Percentiles rank a stretch among this genome's conserved stretches.
Evolutionary conservation across 805 yeast species (phyloP).

Genomic region (Starmerella kuoi): DNA sequence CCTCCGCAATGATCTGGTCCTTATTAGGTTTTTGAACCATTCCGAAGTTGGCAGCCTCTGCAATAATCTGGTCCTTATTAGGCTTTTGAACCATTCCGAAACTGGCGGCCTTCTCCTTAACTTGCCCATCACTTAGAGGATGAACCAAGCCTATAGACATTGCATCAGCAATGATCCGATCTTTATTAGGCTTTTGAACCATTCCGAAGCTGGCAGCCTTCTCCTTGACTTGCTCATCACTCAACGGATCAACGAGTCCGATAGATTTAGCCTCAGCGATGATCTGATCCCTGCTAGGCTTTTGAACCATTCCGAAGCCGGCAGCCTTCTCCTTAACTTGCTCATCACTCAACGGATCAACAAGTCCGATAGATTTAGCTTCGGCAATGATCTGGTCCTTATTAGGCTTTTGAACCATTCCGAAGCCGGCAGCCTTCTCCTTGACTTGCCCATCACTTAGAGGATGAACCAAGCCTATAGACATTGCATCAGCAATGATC

Average conservation of each 20-base stretch:
- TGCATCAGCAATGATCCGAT: slow-evolving; percentile 28
- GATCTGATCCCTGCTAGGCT: background rate
- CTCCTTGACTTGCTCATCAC: slow-evolving; percentile 33
- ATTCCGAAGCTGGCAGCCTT: slow-evolving; percentile 59
- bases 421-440: background rate
- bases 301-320: background rate
- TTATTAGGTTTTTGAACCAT: slow-evolving; percentile 9
- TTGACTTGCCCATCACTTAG: background rate
- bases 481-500: background rate
- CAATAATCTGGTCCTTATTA: slow-evolving; percentile 5
- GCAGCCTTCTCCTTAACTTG: background rate
- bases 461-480: background rate
- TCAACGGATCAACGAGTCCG: slow-evolving; percentile 22
- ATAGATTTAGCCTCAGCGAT: background rate
- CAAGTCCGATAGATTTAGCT: background rate
- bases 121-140: slow-evolving; percentile 8
- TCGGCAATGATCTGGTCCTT: background rate
- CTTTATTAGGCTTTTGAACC: slow-evolving; percentile 53
- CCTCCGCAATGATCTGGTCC: slow-evolving; percentile 21
- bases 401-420: background rate
- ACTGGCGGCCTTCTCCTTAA: background rate
- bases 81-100: slow-evolving; percentile 3
- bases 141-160: slow-evolving; percentile 20
- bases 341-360: background rate
- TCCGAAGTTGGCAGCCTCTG: slow-evolving; percentile 14